Evolutionary conservation across 129 eudicot genomes (phyloP), one percentile per base, ranked within the genome.

Genomic region (Apium graveolens): DNA sequence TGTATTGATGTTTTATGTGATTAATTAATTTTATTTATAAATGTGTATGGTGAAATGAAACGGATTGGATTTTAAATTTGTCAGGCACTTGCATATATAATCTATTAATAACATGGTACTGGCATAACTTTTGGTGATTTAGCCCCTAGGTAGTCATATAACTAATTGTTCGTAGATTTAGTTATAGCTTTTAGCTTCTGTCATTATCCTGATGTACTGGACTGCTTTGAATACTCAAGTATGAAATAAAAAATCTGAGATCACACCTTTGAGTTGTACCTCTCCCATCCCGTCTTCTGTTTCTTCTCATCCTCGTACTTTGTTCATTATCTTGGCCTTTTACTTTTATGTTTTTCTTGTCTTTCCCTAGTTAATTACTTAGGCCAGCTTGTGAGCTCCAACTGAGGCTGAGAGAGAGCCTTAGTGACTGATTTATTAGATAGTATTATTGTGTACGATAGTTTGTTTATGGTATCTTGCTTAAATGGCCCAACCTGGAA

Each of bases 11-110:
- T n/a, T n/a, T n/a, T n/a, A n/a, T n/a, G n/a, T n/a, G n/a, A n/a
- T n/a, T n/a, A n/a, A 32, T 55, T 34, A 20, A 8, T 3, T 26
- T 11, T 62, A 32, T 26, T 8, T 62, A 26, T 62, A 11, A 26
- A 11, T 63, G 3, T 29, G 70, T 27, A 8, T 27, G 37, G 37
- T 63, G 20, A 63, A 29, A 63, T 31, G 34, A 29, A 29, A 31
- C 20, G 16, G 7, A 24, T 31, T 45, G 66, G 26, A n/a, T 55
- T 17, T 38, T 55, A 12, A 34, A 5, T 37, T 76, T 24, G 9
- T 57, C 34, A 91, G 97, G 87, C 93, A 37, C 76, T 91, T 70
- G 88, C 90, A 14, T n/a, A n/a, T n/a, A n/a, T n/a, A n/a, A n/a
- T n/a, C n/a, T n/a, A n/a, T 72, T 39, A 34, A 72, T 38, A n/a